Base-by-base conservation (phyloP, 345 rosid species). In the Citrus maxima region DNA sequence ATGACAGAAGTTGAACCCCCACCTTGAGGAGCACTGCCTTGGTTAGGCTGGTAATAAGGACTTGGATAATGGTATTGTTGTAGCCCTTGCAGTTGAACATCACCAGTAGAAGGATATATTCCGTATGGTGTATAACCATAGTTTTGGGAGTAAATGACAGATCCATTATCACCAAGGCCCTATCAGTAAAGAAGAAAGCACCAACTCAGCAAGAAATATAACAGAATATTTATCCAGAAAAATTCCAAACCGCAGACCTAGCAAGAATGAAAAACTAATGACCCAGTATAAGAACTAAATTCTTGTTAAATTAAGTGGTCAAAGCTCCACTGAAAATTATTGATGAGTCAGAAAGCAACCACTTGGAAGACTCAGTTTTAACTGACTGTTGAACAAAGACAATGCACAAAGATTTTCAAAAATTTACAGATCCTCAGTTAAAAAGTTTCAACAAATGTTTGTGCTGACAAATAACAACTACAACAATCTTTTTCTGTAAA, bases 1-100 rank as follows among this genome's bases (percentile, higher is more conserved):
- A 80, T 32, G 40, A 32, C 62, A 42, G 78, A 73, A 67, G 78
- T 60, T 21, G 80, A 73, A 72, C 67, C 85, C 58, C 79, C 79
- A 7, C 67, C 81, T 25, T 80, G 87, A 14, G 84, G 63, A 49
- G 77, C 74, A 66, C 10, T 58, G n/a, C 70, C 63, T 30, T 70
- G 75, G 63, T 73, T 49, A 24, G 35, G 59, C 66, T 82, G 87
- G 76, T 87, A 87, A 66, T 85, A 90, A 73, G 85, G 81, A 73
- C 85, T 70, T 18, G 91, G 87, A 81, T 90, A 90, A 61, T 83
- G 86, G 85, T 90, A 90, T 5, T 88, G 87, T 60, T 88, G 86
- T 27, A 83, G 77, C 35, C 84, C 86, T 75, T 79, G 84, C 59
- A 80, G 51, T 70, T 84, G 91, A 69, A 75, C 78, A 77, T 86